These are phyloP conservation scores for Podospora anserina DNA, from an alignment of 495 filamentous ascomycete genomes.

Conservation along the genomic window DNA sequence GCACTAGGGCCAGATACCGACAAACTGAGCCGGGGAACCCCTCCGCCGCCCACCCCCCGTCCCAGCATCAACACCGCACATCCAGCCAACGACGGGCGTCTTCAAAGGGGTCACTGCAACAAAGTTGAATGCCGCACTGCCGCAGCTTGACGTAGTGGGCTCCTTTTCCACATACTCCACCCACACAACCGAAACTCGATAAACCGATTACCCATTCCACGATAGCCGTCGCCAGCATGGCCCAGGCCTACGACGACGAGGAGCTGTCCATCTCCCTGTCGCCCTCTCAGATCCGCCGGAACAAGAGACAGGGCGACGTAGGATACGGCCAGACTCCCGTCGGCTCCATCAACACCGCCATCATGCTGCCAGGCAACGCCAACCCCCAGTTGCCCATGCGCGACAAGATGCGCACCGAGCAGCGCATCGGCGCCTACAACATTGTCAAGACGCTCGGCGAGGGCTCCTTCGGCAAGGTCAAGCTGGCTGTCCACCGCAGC, in stretches of 20 bases:
- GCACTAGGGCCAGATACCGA: background rate
- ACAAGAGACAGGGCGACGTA: conserved; percentile 30
- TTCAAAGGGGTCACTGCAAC: background rate
- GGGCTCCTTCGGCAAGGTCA: conserved; percentile 97
- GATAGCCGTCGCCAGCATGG: conserved; percentile 42
- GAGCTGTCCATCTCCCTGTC: conserved; percentile 87
- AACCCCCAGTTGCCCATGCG: conserved; percentile 32
- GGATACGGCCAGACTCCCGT: conserved; percentile 32
- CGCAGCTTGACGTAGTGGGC: conserved; percentile 5
- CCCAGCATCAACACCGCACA: background rate
- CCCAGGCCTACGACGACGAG: conserved; percentile 71
- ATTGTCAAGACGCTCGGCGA: conserved; percentile 89
- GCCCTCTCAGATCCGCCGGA: conserved; percentile 58
- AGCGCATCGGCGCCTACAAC: conserved; percentile 85
- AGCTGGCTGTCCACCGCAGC: conserved; percentile 85
- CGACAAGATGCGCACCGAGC: conserved; percentile 56
- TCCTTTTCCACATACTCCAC: background rate
- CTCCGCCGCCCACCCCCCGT: background rate
- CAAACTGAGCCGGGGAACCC: background rate
- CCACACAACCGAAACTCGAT: conserved; percentile 7
- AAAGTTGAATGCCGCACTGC: background rate
- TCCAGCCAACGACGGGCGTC: background rate
- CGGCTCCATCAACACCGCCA: conserved; percentile 30
- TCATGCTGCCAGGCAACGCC: conserved; percentile 26
- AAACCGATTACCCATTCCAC: background rate